These are phyloP conservation scores for Termitomyces heimii DNA, from an alignment of 768 basidiomycete genomes.

Conservation along the genomic window DNA sequence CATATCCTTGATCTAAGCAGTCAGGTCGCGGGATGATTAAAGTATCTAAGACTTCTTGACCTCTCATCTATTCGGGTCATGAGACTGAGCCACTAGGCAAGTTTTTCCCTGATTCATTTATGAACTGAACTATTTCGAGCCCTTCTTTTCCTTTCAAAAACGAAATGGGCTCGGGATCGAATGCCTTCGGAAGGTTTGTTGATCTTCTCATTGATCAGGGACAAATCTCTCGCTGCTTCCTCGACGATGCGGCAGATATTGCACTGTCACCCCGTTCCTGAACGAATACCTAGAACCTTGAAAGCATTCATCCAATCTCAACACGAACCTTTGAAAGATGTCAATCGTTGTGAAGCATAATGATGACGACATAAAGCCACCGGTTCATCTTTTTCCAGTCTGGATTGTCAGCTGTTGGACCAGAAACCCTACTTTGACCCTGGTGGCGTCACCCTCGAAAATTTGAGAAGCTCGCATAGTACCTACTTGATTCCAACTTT, in stretches of 20 bases:
- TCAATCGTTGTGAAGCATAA: background rate
- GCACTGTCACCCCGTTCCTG: conserved; percentile 1
- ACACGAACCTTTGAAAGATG: background rate
- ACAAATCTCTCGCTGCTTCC: background rate
- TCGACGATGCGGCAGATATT: background rate
- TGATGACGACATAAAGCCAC: background rate
- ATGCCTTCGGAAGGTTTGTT: background rate
- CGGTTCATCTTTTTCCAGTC: background rate
- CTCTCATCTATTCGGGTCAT: background rate
- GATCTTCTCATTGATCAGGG: conserved; percentile 1
- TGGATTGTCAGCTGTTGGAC: background rate
- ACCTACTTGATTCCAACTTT: background rate
- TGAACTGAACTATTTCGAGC: background rate
- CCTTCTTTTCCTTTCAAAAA: background rate
- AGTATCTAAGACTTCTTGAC: background rate
- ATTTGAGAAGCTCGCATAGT: background rate
- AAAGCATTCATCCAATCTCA: background rate
- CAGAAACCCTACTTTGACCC: background rate
- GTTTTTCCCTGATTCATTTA: background rate
- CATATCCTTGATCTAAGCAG: background rate
- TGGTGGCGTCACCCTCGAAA: conserved; percentile 1
- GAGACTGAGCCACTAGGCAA: background rate
- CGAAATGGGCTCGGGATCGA: background rate
- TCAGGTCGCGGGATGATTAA: background rate
- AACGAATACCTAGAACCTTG: background rate